Evolutionary conservation across 2,329 filamentous ascomycete species (phyloP), one percentile per base, ranked within the genome.

Genomic region (Penicillium sp.): DNA sequence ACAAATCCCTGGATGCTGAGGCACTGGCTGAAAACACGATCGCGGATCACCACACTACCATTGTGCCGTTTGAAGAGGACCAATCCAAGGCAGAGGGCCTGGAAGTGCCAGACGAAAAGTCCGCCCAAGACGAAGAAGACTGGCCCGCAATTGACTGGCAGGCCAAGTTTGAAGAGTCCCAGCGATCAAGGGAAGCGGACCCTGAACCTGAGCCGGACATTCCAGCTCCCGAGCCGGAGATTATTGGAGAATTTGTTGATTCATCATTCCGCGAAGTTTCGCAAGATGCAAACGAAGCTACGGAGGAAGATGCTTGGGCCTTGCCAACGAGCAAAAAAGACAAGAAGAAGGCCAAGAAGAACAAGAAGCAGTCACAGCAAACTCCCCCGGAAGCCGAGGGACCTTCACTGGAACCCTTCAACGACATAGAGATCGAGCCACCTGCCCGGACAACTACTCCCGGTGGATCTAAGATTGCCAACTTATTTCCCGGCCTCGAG

Each of bases 91-190:
- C 10, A 12, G 45, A 47, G 45, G 46, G 52, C 8, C 15, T 38
- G 21, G 35, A 32, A 31, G 19, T 26, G n/a, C 44, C 44, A 31
- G 22, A 35, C 28, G 26, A 40, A 9, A 52, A 53, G 24, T 39
- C 48, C 43, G 48, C 51, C 28, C 52, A 57, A 34, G 60, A 63
- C 17, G 64, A 68, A n/a, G 65, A 69, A 21, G 59, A 57, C 39
- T 69, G 64, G 63, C 68, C 68, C 47, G 48, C 58, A 29, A 70
- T 70, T 57, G 66, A 69, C 46, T 70, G 67, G 67, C 60, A 64
- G 45, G 56, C 54, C 29, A 60, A 61, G 43, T 47, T 56, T 35
- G 59, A 59, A 37, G 48, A 54, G 32, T 44, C 49, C 15, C 60
- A 64, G 43, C 57, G 58, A 42, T 52, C 54, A 29, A 56, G 57